These are phyloP conservation scores for Pythium dissotocum DNA, from an alignment of 352 stramenopile genomes.

Conservation along the genomic window DNA sequence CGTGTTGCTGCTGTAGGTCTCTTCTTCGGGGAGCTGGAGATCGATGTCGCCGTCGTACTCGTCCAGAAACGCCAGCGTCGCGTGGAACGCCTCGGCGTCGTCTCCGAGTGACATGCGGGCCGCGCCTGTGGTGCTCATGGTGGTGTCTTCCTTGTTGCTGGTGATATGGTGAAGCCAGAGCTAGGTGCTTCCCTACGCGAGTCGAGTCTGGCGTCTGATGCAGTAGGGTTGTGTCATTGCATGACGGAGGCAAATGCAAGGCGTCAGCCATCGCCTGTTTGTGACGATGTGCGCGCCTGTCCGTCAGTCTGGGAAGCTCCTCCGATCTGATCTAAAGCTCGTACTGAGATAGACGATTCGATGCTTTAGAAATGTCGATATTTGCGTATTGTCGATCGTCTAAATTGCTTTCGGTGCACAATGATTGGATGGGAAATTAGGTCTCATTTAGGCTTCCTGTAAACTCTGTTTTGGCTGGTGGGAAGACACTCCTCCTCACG, in stretches of 20 bases:
- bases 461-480: too few species aligned
- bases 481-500: too few species aligned
- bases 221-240: background rate
- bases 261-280: background rate
- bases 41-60: constrained; percentile 31
- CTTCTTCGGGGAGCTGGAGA: constrained; percentile 6
- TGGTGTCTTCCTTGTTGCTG: background rate
- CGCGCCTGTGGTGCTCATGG: constrained; percentile 8
- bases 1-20: constrained; percentile 10
- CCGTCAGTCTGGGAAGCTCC: background rate
- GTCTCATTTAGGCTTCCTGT: too few species aligned
- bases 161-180: too few species aligned
- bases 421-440: too few species aligned
- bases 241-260: background rate
- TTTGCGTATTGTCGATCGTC: background rate
- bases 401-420: too few species aligned
- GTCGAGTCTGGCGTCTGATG: background rate
- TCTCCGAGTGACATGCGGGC: constrained; percentile 8
- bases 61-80: constrained; percentile 29
- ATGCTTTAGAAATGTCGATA: background rate
- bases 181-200: too few species aligned
- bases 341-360: background rate
- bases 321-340: background rate
- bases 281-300: background rate
- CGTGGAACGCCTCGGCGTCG: constrained; percentile 27